A percentile compares a stretch with the other conserved stretches of the same genome.
Conservation (phyloP, 148 eudicot species). For the Dysphania ambrosioides region DNA sequence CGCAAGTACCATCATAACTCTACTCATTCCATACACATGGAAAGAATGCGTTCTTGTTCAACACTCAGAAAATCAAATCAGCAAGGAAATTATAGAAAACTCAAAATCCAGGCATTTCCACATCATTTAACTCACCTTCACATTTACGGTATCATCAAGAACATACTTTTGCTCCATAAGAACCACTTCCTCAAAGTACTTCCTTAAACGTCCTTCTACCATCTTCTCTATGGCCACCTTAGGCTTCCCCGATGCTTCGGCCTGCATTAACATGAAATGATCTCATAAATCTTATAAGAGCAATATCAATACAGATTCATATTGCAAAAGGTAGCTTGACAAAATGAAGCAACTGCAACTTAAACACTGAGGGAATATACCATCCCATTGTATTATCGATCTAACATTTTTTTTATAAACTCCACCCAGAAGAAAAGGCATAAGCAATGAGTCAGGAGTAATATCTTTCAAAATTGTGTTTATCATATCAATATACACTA, state of each 20-base stretch:
- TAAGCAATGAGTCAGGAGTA: too few species aligned
- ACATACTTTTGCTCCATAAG: conserved; percentile 93
- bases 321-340: background rate
- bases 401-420: too few species aligned
- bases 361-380: background rate
- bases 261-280: conserved; percentile 37
- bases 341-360: background rate
- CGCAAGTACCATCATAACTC: background rate
- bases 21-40: background rate
- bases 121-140: conserved; percentile 56
- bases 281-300: background rate
- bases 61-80: conserved; percentile 6
- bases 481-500: too few species aligned
- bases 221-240: conserved; percentile 92
- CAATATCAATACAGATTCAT: background rate
- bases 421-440: too few species aligned
- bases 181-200: conserved; percentile 88
- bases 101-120: background rate
- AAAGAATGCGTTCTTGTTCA: background rate
- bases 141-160: conserved; percentile 63
- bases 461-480: too few species aligned
- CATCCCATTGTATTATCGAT: background rate
- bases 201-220: conserved; percentile 93
- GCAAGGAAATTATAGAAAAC: background rate
- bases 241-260: conserved; percentile 85